These are phyloP conservation scores for Nicotiana benthamiana DNA, from an alignment of 257 asterid species.

Conservation along the genomic window DNA sequence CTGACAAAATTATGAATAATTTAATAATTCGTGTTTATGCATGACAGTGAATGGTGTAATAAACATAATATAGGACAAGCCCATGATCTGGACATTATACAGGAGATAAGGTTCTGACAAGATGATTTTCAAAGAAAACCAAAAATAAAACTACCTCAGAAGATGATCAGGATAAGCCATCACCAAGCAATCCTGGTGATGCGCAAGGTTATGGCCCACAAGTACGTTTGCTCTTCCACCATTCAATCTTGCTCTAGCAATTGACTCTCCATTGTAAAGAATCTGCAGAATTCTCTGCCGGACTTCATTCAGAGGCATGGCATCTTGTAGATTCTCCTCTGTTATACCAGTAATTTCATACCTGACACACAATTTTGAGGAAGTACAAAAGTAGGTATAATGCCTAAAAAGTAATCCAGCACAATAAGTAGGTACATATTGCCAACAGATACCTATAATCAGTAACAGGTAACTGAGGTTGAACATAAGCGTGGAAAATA, in stretches of 20 bases:
- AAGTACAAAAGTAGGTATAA: neutral
- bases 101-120: neutral
- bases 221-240: slow-evolving; percentile 45
- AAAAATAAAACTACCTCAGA: slow-evolving; percentile 31
- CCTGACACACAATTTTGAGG: slow-evolving; percentile 22
- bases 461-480: slow-evolving; percentile 39
- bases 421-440: slow-evolving; percentile 5
- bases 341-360: slow-evolving; percentile 43
- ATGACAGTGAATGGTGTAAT: neutral
- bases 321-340: slow-evolving; percentile 43
- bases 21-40: neutral
- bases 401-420: neutral
- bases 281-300: slow-evolving; percentile 32
- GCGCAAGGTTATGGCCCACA: slow-evolving; percentile 42
- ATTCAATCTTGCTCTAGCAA: slow-evolving; percentile 26
- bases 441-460: slow-evolving; percentile 33
- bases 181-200: slow-evolving; percentile 31
- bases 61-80: neutral
- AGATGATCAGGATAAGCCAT: slow-evolving; percentile 44
- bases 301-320: slow-evolving; percentile 48
- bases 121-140: neutral
- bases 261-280: slow-evolving; percentile 42
- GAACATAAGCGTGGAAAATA: slow-evolving; percentile 38
- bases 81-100: neutral
- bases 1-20: neutral